Percentiles rank a stretch among this genome's conserved stretches.
Evolutionary conservation across 768 basidiomycete species (phyloP).

Genomic region (Neoboletus subvelutipes): DNA sequence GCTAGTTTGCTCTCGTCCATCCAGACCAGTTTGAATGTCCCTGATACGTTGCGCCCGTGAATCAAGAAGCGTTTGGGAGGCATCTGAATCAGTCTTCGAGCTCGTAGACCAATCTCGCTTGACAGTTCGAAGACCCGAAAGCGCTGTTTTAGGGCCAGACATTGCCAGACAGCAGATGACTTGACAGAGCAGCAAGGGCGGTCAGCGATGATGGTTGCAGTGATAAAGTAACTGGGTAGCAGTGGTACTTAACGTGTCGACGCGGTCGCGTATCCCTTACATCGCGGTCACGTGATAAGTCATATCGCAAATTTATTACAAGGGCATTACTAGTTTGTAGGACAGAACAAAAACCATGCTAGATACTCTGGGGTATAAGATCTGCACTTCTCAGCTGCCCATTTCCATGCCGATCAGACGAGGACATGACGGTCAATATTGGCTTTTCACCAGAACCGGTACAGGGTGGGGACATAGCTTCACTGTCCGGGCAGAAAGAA

Average conservation of each 20-base stretch:
- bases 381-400: slow-evolving; percentile 47
- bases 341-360: slow-evolving; percentile 37
- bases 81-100: slow-evolving; percentile 33
- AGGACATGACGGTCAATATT: slow-evolving; percentile 47
- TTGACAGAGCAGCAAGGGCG: background rate
- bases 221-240: background rate
- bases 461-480: slow-evolving; percentile 55
- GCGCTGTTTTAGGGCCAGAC: slow-evolving; percentile 35
- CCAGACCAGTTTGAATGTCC: slow-evolving; percentile 58
- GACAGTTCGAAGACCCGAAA: slow-evolving; percentile 61
- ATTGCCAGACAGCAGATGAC: slow-evolving; percentile 9
- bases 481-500: slow-evolving; percentile 79
- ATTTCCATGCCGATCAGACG: slow-evolving; percentile 57
- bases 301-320: background rate
- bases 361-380: slow-evolving; percentile 30
- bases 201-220: background rate
- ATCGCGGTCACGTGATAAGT: slow-evolving; percentile 24
- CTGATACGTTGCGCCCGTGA: slow-evolving; percentile 44
- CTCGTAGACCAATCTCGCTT: slow-evolving; percentile 62
- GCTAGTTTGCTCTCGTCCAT: slow-evolving; percentile 37
- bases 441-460: slow-evolving; percentile 82
- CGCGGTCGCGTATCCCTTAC: background rate
- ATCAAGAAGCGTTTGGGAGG: slow-evolving; percentile 23
- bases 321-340: slow-evolving; percentile 22
- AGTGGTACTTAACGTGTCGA: background rate